Evolutionary conservation across 768 basidiomycete genomes (phyloP).

Genomic region (Ramaria sp.): DNA sequence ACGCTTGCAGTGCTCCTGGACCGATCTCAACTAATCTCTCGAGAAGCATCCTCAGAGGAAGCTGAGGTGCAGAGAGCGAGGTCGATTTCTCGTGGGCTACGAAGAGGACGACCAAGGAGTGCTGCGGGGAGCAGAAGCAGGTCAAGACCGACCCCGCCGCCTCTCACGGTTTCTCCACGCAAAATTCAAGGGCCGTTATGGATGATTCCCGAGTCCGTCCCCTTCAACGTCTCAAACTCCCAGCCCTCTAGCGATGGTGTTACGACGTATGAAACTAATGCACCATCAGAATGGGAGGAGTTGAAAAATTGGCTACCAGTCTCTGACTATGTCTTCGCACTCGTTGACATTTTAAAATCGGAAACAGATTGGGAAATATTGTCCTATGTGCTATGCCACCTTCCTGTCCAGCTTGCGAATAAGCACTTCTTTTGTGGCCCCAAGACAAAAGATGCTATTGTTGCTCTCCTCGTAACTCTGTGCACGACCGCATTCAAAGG

Average conservation of each 20-base stretch:
- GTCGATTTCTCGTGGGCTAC: conserved; percentile 10
- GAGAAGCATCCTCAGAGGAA: conserved; percentile 3
- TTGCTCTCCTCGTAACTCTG: conserved; percentile 50
- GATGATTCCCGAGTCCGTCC: conserved; percentile 54
- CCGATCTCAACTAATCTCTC: conserved; percentile 26
- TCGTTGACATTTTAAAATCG: conserved; percentile 54
- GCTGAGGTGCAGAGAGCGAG: conserved; percentile 11
- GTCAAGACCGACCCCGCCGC: conserved; percentile 33
- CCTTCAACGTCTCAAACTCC: conserved; percentile 42
- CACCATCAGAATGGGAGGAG: conserved; percentile 13
- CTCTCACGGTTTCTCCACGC: conserved; percentile 15
- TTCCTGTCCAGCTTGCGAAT: conserved; percentile 86
- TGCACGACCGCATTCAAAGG: conserved; percentile 55
- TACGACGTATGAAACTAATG: conserved; percentile 45
- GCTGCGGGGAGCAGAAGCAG: conserved; percentile 39
- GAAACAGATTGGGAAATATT: conserved; percentile 90
- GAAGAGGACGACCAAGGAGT: conserved; percentile 4
- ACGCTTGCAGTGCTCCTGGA: conserved; percentile 56
- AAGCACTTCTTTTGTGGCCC: conserved; percentile 96
- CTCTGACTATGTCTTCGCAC: conserved; percentile 55
- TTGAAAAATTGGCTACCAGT: conserved; percentile 44
- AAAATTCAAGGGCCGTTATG: conserved; percentile 44
- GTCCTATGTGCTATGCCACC: conserved; percentile 82
- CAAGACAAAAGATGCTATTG: conserved; percentile 51
- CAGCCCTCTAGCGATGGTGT: conserved; percentile 61